Conservation (phyloP, 2,329 filamentous ascomycete species). For the Pyrenochaeta sp. region DNA sequence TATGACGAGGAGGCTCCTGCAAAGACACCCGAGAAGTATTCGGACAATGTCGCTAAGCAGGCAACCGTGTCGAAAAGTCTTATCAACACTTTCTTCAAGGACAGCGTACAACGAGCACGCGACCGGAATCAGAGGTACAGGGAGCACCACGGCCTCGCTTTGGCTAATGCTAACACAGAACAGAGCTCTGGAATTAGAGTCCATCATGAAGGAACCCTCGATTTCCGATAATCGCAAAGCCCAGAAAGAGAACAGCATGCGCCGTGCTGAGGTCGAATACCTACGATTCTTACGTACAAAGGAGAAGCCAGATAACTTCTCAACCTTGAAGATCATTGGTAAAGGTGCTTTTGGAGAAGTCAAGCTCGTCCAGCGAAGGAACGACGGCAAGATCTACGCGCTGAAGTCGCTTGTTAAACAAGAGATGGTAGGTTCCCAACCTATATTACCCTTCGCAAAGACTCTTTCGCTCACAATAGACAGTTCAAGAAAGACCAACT, state of each 20-base stretch:
- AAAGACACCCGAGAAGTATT: slow-evolving; percentile 83
- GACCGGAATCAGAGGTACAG: slow-evolving; percentile 92
- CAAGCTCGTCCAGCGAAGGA: slow-evolving; percentile 94
- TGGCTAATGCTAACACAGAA: slow-evolving; percentile 29
- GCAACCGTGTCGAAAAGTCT: slow-evolving; percentile 71
- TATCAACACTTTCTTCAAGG: slow-evolving; percentile 89
- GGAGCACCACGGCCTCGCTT: not conserved
- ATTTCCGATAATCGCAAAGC: slow-evolving; percentile 80
- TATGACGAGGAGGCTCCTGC: slow-evolving; percentile 76
- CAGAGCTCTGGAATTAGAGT: slow-evolving; percentile 92
- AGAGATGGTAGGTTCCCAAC: slow-evolving; percentile 72
- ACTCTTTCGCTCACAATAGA: slow-evolving; percentile 24
- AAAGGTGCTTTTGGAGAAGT: slow-evolving; percentile 99
- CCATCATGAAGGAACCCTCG: slow-evolving; percentile 79
- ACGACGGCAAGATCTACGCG: slow-evolving; percentile 95
- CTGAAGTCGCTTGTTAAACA: slow-evolving; percentile 98
- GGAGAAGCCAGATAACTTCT: slow-evolving; percentile 93
- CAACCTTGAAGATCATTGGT: slow-evolving; percentile 96
- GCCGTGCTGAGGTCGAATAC: slow-evolving; percentile 90
- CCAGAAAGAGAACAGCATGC: slow-evolving; percentile 83
- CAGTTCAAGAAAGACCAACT: slow-evolving; percentile 97
- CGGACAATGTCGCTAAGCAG: slow-evolving; percentile 82
- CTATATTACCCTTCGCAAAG: not conserved
- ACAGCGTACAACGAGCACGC: slow-evolving; percentile 94
- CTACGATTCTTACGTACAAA: slow-evolving; percentile 92